Percentiles rank a stretch among this genome's conserved stretches.
Conservation (phyloP, 106 monocot species). For the Dendrobium huoshanense region DNA sequence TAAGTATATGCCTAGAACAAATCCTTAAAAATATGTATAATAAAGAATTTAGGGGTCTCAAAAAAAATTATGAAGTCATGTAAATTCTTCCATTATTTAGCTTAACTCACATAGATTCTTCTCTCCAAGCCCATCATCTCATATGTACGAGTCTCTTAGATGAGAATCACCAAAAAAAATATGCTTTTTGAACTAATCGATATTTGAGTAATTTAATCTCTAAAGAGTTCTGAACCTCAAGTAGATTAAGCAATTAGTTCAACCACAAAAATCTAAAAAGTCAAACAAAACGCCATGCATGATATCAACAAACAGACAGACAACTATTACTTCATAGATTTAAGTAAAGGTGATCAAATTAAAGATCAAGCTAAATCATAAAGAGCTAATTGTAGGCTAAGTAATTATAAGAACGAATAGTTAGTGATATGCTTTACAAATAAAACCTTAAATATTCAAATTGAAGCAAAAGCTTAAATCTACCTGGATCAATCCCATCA, state of each 20-base stretch:
- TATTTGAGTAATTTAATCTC: neutral
- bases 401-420: neutral
- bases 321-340: neutral
- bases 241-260: neutral
- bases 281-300: neutral
- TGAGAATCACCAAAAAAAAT: neutral
- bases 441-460: neutral
- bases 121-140: neutral
- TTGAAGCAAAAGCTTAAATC: neutral
- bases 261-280: neutral
- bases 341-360: neutral
- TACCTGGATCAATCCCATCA: constrained; percentile 91
- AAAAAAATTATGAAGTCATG: neutral
- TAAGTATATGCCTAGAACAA: too few species aligned
- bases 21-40: too few species aligned
- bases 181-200: too few species aligned
- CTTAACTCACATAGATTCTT: neutral
- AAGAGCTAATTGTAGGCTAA: neutral
- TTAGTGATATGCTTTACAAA: neutral
- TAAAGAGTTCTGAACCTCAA: neutral
- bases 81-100: neutral
- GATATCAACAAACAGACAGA: neutral
- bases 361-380: neutral
- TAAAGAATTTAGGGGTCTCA: neutral
- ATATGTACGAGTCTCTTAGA: neutral